These are phyloP conservation scores for Candida sp. DNA, from an alignment of 1,139 yeast species.

Conservation along the genomic window DNA sequence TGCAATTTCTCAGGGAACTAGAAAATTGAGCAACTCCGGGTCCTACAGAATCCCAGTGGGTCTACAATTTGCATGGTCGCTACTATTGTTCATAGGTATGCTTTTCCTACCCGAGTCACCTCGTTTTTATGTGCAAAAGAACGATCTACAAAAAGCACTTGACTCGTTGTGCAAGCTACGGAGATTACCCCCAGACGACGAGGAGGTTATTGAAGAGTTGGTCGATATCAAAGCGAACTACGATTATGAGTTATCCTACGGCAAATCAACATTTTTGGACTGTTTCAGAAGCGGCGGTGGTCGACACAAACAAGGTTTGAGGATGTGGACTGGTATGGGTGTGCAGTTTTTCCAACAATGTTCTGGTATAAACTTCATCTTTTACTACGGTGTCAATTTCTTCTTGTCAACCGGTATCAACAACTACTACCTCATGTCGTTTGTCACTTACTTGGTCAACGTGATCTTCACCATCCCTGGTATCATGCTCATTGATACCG, in stretches of 20 bases:
- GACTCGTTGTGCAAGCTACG: constrained; percentile 45
- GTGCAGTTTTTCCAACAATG: constrained; percentile 78
- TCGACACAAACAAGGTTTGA: constrained; percentile 62
- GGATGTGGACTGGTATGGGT: constrained; percentile 72
- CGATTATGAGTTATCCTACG: constrained; percentile 74
- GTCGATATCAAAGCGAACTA: constrained; percentile 80
- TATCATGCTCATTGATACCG: constrained; percentile 64
- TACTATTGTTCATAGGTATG: constrained; percentile 66
- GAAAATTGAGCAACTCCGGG: constrained; percentile 53
- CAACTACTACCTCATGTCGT: constrained; percentile 67
- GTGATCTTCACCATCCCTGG: constrained; percentile 76
- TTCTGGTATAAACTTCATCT: constrained; percentile 79
- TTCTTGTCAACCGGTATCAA: constrained; percentile 64
- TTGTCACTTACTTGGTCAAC: constrained; percentile 74
- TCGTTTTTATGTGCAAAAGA: constrained; percentile 67
- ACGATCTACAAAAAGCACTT: constrained; percentile 62
- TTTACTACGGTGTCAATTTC: constrained; percentile 79
- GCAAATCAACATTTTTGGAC: constrained; percentile 56
- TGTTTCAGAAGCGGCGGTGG: constrained; percentile 72
- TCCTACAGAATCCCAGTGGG: constrained; percentile 81
- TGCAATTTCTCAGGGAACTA: constrained; percentile 81
- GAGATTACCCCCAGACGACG: constrained; percentile 53
- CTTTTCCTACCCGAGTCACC: constrained; percentile 76
- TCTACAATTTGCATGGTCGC: constrained; percentile 71
- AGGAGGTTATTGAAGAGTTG: constrained; percentile 71